Percentiles rank a stretch among this genome's conserved stretches.
Conservation (phyloP, 805 yeast species). For the Blastobotrys mokoenaii region DNA sequence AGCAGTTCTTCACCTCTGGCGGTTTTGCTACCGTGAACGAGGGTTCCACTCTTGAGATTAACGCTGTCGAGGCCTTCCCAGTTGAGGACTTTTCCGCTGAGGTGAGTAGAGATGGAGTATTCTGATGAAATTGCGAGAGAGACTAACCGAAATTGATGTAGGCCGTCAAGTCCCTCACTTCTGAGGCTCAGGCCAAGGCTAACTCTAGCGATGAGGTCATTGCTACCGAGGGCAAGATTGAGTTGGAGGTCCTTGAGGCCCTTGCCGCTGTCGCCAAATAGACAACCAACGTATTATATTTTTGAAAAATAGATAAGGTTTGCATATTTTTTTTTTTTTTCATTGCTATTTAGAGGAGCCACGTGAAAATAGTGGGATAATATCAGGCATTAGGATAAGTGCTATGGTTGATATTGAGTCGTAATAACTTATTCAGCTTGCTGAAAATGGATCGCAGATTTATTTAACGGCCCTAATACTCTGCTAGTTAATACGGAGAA, state of each 20-base stretch:
- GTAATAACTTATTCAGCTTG: no score
- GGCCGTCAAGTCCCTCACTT: slow-evolving; percentile 68
- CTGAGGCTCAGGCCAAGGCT: slow-evolving; percentile 91
- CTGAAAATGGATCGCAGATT: no score
- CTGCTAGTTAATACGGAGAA: no score
- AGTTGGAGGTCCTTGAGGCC: slow-evolving; percentile 94
- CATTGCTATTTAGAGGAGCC: no score
- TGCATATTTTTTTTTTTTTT: background rate
- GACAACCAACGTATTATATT: slow-evolving; percentile 9
- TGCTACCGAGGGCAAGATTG: slow-evolving; percentile 92
- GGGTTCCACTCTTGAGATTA: slow-evolving; percentile 80
- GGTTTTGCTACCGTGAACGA: slow-evolving; percentile 97
- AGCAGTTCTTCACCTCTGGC: slow-evolving; percentile 86
- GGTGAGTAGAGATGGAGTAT: slow-evolving; percentile 12
- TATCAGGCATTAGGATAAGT: no score
- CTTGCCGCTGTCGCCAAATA: slow-evolving; percentile 74
- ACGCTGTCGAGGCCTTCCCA: slow-evolving; percentile 93
- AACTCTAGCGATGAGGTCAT: slow-evolving; percentile 72
- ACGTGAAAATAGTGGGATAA: no score
- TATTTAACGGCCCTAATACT: no score
- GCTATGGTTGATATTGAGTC: no score
- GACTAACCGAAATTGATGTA: slow-evolving; percentile 4
- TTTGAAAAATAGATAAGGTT: background rate
- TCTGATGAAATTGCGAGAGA: background rate
- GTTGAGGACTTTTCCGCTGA: slow-evolving; percentile 77